phyloP scores from a whole-genome alignment of 352 stramenopile species.

The Pythium dissotocum region DNA sequence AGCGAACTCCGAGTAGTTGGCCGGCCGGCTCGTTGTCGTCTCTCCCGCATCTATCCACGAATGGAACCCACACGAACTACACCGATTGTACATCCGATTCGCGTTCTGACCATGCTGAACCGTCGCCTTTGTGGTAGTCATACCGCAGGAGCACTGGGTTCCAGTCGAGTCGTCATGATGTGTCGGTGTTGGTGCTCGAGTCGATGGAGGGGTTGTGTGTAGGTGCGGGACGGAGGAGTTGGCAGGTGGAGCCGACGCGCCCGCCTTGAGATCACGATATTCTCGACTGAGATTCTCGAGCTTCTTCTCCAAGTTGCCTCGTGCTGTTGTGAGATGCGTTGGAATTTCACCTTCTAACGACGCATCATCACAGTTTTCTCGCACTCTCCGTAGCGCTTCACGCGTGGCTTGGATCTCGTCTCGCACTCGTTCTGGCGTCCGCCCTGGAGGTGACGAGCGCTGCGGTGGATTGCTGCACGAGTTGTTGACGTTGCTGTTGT shows the following conservation, averaged over 20 bases:
- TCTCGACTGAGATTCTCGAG: constrained; percentile 58
- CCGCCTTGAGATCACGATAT: constrained; percentile 59
- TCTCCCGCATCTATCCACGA: constrained; percentile 57
- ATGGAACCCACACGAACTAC: constrained; percentile 72
- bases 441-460: neutral
- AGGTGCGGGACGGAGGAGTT: neutral
- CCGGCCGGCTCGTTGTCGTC: neutral
- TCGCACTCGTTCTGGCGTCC: constrained; percentile 21
- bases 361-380: constrained; percentile 83
- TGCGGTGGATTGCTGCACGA: neutral
- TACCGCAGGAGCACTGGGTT: constrained; percentile 58
- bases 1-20: constrained; percentile 14
- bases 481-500: neutral
- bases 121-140: constrained; percentile 49
- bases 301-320: constrained; percentile 54
- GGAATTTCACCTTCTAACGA: constrained; percentile 79
- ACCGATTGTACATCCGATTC: constrained; percentile 67
- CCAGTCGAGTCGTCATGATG: neutral
- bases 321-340: constrained; percentile 39
- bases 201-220: neutral
- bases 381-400: constrained; percentile 58
- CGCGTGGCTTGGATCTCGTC: constrained; percentile 62
- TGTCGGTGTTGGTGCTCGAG: constrained; percentile 1
- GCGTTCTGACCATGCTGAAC: constrained; percentile 76
- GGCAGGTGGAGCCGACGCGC: neutral